Conservation (phyloP, 129 eudicot genomes). For the Cynara cardunculus region DNA sequence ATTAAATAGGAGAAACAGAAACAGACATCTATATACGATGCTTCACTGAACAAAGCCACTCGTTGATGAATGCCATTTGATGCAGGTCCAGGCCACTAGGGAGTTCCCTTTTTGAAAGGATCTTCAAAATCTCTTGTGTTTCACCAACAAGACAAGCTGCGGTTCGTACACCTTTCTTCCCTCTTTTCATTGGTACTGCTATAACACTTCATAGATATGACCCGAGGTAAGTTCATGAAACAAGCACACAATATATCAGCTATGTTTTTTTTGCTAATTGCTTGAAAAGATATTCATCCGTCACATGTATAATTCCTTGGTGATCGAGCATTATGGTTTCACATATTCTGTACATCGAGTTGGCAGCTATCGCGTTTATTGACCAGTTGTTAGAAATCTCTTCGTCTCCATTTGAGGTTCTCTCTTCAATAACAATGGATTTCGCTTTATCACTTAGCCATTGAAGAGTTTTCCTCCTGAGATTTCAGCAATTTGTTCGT, state of each 20-base stretch:
- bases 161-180: neutral
- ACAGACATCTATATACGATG: neutral
- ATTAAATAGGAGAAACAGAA: neutral
- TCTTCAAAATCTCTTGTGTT: neutral
- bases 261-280: neutral
- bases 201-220: neutral
- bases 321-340: neutral
- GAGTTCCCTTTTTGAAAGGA: neutral
- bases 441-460: constrained; percentile 8
- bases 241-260: constrained; percentile 13
- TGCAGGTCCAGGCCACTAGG: neutral
- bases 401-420: neutral
- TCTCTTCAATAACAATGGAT: neutral
- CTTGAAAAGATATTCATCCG: neutral
- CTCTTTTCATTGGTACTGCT: neutral
- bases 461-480: neutral
- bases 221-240: neutral
- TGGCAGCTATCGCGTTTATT: constrained; percentile 1
- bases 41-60: constrained; percentile 3
- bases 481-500: neutral
- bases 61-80: neutral
- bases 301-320: neutral
- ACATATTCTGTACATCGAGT: constrained; percentile 16
- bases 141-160: constrained; percentile 12
- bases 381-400: neutral